These are phyloP conservation scores for Brassica hybrid DNA, from an alignment of 441 rosid species.

Conservation along the genomic window DNA sequence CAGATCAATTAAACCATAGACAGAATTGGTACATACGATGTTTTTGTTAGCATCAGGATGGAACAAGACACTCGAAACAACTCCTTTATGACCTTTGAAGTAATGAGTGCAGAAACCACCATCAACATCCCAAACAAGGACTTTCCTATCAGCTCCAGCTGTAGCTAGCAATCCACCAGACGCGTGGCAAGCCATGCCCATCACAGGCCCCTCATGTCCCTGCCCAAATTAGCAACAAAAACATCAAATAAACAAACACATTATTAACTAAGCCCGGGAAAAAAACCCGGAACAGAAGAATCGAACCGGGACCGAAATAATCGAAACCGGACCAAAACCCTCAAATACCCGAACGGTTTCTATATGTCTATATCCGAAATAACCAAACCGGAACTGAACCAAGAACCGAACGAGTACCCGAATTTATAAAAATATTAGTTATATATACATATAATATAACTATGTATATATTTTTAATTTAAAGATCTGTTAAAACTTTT, in stretches of 20 bases:
- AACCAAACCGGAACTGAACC: no score
- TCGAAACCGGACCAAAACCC: no score
- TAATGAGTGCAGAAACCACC: constrained; percentile 74
- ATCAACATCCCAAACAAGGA: constrained; percentile 95
- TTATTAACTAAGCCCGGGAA: no score
- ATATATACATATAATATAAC: no score
- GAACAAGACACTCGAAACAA: constrained; percentile 74
- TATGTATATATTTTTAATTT: no score
- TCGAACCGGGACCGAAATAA: no score
- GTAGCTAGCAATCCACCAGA: constrained; percentile 96
- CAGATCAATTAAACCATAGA: constrained; percentile 48
- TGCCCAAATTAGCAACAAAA: constrained; percentile 39
- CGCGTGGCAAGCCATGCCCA: constrained; percentile 90
- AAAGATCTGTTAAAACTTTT: no score
- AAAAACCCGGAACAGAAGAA: no score
- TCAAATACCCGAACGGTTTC: no score
- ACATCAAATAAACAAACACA: not conserved
- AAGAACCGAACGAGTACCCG: no score
- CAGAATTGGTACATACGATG: constrained; percentile 56
- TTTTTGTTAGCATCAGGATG: constrained; percentile 70
- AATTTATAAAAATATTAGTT: no score
- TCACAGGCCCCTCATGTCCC: constrained; percentile 95
- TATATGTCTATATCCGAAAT: no score
- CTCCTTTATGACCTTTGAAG: constrained; percentile 93
- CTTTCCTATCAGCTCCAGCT: constrained; percentile 98